These are phyloP conservation scores for Saprolegnia parasitica DNA, from an alignment of 352 stramenopile species.

Conservation along the genomic window DNA sequence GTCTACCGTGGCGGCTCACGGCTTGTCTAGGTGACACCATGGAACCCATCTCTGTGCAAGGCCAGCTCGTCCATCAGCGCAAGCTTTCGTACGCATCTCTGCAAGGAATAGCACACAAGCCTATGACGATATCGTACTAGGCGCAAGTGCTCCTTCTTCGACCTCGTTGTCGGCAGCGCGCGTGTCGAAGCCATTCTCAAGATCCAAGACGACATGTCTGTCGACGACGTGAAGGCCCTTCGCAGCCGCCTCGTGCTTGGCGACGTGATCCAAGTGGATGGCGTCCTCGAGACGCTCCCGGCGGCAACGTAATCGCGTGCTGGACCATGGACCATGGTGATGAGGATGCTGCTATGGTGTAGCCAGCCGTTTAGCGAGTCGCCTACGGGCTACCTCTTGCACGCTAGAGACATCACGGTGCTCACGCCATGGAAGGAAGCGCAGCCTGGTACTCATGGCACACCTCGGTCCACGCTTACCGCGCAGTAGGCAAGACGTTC, in stretches of 20 bases:
- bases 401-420: conserved; percentile 44
- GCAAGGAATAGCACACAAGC: background rate
- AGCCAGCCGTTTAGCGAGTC: background rate
- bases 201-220: conserved; percentile 59
- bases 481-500: background rate
- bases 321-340: background rate
- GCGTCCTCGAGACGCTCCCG: conserved; percentile 47
- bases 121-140: background rate
- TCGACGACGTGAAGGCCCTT: conserved; percentile 58
- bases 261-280: conserved; percentile 56
- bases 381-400: conserved; percentile 36
- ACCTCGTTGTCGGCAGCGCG: background rate
- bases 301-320: background rate
- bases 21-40: background rate
- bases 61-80: conserved; percentile 8
- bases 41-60: background rate
- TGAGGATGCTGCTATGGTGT: too few relatives aligned
- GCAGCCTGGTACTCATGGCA: conserved; percentile 33
- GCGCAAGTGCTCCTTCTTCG: conserved; percentile 10
- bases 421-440: conserved; percentile 53
- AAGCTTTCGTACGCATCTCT: background rate
- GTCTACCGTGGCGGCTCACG: too few relatives aligned
- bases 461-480: background rate
- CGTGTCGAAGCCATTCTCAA: conserved; percentile 71
- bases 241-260: conserved; percentile 56